Percentiles rank a stretch among this genome's conserved stretches.
Evolutionary conservation across 345 rosid genomes (phyloP).

Genomic region (Populus pruinosa): DNA sequence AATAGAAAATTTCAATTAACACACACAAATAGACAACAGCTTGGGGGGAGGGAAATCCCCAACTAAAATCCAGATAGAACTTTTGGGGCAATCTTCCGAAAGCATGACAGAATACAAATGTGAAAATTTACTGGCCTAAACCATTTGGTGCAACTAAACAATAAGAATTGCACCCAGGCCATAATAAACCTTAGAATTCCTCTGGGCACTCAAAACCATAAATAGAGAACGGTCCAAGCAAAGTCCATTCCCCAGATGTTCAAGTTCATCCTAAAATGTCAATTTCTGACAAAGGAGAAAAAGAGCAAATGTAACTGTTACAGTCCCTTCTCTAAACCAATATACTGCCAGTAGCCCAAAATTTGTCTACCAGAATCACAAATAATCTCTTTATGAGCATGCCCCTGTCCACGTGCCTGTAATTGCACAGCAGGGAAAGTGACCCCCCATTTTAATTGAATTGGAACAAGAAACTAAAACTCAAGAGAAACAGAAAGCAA

Average conservation of each 20-base stretch:
- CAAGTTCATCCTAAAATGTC: background rate
- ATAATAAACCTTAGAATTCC: background rate
- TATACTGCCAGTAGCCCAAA: background rate
- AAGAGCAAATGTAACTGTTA: background rate
- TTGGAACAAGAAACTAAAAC: background rate
- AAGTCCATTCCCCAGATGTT: background rate
- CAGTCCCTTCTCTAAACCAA: background rate
- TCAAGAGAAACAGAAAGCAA: background rate
- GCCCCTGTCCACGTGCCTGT: background rate
- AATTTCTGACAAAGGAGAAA: background rate
- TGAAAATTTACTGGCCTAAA: background rate
- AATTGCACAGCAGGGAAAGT: background rate
- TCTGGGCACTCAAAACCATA: background rate
- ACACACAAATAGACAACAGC: background rate
- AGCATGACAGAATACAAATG: background rate
- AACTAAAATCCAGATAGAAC: conserved; percentile 6
- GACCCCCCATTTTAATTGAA: background rate
- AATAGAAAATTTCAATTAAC: conserved; percentile 13
- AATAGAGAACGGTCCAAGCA: background rate
- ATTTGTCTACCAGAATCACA: background rate
- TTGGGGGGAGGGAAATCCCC: background rate
- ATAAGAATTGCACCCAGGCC: background rate
- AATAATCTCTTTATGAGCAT: background rate
- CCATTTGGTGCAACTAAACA: background rate
- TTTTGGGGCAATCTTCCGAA: background rate